Conservation (phyloP, 129 eudicot genomes). For the Sambucus nigra region DNA sequence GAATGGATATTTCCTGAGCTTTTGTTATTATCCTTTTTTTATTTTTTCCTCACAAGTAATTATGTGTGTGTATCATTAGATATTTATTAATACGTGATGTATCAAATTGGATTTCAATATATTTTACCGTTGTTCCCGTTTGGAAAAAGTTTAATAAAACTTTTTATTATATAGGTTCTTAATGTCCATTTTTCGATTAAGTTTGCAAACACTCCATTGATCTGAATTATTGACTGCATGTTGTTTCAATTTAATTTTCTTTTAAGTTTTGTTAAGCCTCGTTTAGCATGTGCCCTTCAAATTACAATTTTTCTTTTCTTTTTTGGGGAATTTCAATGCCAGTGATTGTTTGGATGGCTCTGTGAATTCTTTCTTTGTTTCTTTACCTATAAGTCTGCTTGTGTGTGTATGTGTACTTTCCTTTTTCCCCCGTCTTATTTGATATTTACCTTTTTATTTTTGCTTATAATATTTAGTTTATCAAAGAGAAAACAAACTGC, state of each 20-base stretch:
- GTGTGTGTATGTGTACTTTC: not conserved
- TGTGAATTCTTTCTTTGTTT: not conserved
- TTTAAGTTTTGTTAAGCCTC: not conserved
- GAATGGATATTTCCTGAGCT: too few relatives aligned
- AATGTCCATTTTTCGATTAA: too few relatives aligned
- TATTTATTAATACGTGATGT: too few relatives aligned
- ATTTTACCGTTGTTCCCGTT: too few relatives aligned
- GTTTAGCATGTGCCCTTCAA: not conserved
- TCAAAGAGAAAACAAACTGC: constrained; percentile 74
- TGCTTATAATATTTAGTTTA: constrained; percentile 27
- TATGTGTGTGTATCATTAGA: too few relatives aligned
- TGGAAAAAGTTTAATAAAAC: too few relatives aligned
- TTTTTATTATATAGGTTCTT: too few relatives aligned
- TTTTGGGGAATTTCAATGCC: not conserved
- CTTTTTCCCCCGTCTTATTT: constrained; percentile 1
- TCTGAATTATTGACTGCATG: not conserved
- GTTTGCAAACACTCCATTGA: too few relatives aligned
- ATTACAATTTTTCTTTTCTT: not conserved
- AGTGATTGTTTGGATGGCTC: not conserved
- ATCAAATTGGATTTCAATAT: too few relatives aligned
- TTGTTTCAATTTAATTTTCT: not conserved
- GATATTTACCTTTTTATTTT: constrained; percentile 1
- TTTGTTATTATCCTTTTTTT: too few relatives aligned
- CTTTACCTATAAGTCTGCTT: not conserved
- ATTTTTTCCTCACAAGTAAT: too few relatives aligned